phyloP scores from a whole-genome alignment of 805 yeast genomes.

The Metschnikowia henanensis region DNA sequence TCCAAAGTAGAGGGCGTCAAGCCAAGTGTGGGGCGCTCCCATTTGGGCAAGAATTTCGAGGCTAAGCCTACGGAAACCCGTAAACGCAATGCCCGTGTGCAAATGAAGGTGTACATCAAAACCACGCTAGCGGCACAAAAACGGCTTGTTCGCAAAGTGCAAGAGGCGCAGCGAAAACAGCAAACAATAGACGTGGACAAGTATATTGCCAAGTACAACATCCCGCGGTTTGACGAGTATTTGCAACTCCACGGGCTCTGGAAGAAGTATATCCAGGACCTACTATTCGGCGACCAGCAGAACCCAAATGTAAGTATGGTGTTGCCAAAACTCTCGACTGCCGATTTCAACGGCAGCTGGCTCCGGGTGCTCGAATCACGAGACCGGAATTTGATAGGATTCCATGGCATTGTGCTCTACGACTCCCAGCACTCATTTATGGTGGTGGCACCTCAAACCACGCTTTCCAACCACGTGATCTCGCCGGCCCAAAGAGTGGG shows the following conservation, averaged over 20 bases:
- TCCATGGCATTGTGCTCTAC: slow-evolving; percentile 77
- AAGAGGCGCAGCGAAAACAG: slow-evolving; percentile 26
- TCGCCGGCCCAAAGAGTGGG: slow-evolving; percentile 46
- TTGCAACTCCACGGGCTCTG: slow-evolving; percentile 62
- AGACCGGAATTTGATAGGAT: slow-evolving; percentile 58
- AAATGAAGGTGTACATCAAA: slow-evolving; percentile 43
- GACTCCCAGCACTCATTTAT: slow-evolving; percentile 77
- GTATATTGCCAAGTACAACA: slow-evolving; percentile 26
- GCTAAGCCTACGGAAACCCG: slow-evolving; percentile 18
- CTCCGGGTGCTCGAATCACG: slow-evolving; percentile 57
- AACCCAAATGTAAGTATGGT: slow-evolving; percentile 31
- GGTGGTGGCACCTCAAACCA: slow-evolving; percentile 48
- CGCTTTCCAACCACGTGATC: slow-evolving; percentile 29
- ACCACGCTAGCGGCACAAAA: slow-evolving; percentile 40
- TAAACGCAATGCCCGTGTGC: slow-evolving; percentile 35
- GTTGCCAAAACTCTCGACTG: slow-evolving; percentile 62
- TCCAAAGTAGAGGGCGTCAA: slow-evolving; percentile 16
- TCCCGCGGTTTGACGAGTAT: slow-evolving; percentile 51
- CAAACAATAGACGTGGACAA: slow-evolving; percentile 20
- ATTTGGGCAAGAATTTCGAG: slow-evolving; percentile 5
- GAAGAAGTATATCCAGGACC: slow-evolving; percentile 64
- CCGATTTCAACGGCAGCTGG: slow-evolving; percentile 81
- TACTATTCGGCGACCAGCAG: slow-evolving; percentile 41
- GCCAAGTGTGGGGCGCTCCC: slow-evolving; percentile 14
- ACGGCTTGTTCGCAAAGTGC: slow-evolving; percentile 36